Evolutionary conservation across 257 asterid genomes (phyloP).

Genomic region (Petunia secreta): DNA sequence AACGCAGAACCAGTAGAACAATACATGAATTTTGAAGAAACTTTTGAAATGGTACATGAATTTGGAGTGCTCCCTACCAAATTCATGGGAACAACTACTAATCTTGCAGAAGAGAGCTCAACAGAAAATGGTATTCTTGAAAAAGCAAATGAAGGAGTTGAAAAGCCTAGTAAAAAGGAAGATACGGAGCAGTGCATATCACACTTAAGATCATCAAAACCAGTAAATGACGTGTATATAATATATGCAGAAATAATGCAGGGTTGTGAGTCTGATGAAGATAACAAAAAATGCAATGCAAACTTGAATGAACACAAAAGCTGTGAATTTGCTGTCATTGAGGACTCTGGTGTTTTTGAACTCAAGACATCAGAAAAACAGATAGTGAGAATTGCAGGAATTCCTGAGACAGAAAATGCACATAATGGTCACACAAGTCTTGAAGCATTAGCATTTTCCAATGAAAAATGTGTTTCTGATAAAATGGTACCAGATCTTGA

Average conservation of each 20-base stretch:
- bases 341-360: constrained; percentile 16
- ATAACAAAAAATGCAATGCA: constrained; percentile 1
- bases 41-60: constrained; percentile 22
- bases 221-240: constrained; percentile 9
- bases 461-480: constrained; percentile 13
- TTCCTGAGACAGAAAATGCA: constrained; percentile 19
- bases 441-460: not conserved
- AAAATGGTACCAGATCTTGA: constrained; percentile 26
- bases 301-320: not conserved
- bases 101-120: constrained; percentile 26
- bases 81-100: not conserved
- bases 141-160: constrained; percentile 25
- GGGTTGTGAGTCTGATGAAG: constrained; percentile 24
- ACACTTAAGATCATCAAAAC: not conserved
- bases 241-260: not conserved
- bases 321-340: constrained; percentile 18
- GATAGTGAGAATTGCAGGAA: not conserved
- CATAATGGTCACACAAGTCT: constrained; percentile 26
- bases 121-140: constrained; percentile 18
- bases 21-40: constrained; percentile 18
- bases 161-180: constrained; percentile 14
- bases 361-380: constrained; percentile 2
- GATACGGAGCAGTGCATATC: not conserved
- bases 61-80: constrained; percentile 18
- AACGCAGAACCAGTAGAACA: not conserved